Percentiles rank a stretch among this genome's conserved stretches.
phyloP scores from a whole-genome alignment of 2,329 filamentous ascomycete genomes.

The Microcyclospora tardicrescens region DNA sequence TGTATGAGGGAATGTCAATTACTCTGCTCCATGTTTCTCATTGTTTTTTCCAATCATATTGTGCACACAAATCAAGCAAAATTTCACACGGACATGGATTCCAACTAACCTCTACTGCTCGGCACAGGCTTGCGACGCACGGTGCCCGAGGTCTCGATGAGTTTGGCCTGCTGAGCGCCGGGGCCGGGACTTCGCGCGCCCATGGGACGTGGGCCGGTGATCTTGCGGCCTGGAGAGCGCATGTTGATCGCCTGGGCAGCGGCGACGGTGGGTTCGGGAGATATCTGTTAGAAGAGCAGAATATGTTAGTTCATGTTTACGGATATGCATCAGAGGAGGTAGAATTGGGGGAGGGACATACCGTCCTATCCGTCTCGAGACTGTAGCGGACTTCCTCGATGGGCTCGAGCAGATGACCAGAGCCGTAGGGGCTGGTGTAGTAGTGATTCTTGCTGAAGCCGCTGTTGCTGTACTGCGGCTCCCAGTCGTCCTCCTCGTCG shows the following conservation, averaged over 20 bases:
- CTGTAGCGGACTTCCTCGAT: slow-evolving; percentile 39
- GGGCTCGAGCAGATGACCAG: slow-evolving; percentile 32
- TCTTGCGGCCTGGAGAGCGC: slow-evolving; percentile 29
- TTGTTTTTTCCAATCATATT: no score
- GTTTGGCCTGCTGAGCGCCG: slow-evolving; percentile 4
- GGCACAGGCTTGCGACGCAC: slow-evolving; percentile 19
- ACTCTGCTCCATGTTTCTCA: background rate
- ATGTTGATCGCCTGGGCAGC: slow-evolving; percentile 17
- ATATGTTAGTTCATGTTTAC: no score
- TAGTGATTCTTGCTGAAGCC: slow-evolving; percentile 21
- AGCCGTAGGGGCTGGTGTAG: slow-evolving; percentile 25
- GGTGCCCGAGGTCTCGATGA: slow-evolving; percentile 11
- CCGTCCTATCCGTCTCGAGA: slow-evolving; percentile 32
- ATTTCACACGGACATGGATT: background rate
- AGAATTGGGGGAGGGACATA: background rate
- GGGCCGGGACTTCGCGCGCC: slow-evolving; percentile 23
- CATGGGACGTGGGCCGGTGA: slow-evolving; percentile 38
- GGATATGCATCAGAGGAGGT: no score
- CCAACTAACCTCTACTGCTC: slow-evolving; percentile 10
- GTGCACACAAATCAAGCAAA: no score
- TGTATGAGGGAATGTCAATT: background rate
- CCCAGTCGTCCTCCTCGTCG: slow-evolving; percentile 16
- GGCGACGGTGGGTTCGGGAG: slow-evolving; percentile 17
- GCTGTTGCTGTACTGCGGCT: slow-evolving; percentile 22
- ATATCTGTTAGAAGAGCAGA: slow-evolving; percentile 10